Evolutionary conservation across 345 rosid species (phyloP).

Genomic region (Bruguiera sexangula): DNA sequence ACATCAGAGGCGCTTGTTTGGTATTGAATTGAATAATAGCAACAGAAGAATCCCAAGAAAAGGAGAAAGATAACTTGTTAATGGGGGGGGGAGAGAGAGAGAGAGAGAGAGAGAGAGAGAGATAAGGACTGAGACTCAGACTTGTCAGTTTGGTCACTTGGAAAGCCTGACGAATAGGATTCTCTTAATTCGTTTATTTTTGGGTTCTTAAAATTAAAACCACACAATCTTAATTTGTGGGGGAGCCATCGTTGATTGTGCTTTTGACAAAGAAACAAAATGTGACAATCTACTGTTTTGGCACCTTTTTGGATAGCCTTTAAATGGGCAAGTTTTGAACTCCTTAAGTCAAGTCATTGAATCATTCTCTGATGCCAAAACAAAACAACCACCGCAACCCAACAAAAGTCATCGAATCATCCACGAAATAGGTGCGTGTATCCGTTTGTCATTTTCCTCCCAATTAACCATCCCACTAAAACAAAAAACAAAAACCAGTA

Average conservation of each 20-base stretch:
- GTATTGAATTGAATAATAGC: slow-evolving; percentile 5
- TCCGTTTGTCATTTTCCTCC: too few species aligned
- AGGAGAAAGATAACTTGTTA: background rate
- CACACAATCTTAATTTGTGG: background rate
- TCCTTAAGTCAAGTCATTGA: too few species aligned
- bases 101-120: background rate
- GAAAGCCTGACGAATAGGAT: slow-evolving; percentile 63
- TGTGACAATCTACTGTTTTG: background rate
- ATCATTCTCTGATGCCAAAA: too few species aligned
- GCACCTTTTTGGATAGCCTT: background rate
- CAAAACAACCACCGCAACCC: too few species aligned
- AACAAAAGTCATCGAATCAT: too few species aligned
- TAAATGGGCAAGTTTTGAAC: background rate
- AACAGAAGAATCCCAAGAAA: background rate
- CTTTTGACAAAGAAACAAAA: background rate
- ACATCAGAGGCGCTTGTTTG: slow-evolving; percentile 46
- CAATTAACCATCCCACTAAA: too few species aligned
- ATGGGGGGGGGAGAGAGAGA: background rate
- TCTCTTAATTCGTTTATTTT: background rate
- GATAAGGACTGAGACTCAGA: background rate
- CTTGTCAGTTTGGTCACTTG: slow-evolving; percentile 53
- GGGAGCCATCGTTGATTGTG: background rate
- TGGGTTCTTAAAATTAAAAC: background rate
- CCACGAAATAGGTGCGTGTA: too few species aligned
- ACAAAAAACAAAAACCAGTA: too few species aligned